Evolutionary conservation across 352 stramenopile species (phyloP).

Genomic region (Achlya hypogyna): DNA sequence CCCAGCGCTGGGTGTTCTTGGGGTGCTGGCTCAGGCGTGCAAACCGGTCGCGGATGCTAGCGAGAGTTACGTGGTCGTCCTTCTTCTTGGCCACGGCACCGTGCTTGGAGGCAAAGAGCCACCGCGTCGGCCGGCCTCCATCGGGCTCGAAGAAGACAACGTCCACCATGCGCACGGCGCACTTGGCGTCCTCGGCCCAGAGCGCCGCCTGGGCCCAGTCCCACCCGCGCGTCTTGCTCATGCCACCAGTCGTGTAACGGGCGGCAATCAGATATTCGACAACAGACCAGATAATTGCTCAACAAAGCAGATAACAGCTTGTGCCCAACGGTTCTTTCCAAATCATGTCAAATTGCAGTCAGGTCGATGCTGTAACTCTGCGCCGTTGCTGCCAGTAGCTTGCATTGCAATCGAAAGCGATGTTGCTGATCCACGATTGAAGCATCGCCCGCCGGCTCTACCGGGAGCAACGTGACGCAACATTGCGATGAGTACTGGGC

Average conservation of each 20-base stretch:
- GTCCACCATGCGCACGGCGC: constrained; percentile 32
- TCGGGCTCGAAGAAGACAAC: constrained; percentile 28
- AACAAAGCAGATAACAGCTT: too few relatives aligned
- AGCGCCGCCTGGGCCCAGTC: constrained; percentile 32
- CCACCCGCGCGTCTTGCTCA: constrained; percentile 25
- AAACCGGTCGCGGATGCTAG: constrained; percentile 41
- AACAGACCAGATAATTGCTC: too few relatives aligned
- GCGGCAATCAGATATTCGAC: too few relatives aligned
- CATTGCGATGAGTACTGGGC: too few relatives aligned
- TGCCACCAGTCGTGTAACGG: background rate
- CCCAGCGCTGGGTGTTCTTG: constrained; percentile 10
- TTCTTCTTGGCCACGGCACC: constrained; percentile 38
- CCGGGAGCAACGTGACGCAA: too few relatives aligned
- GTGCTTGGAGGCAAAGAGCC: constrained; percentile 48
- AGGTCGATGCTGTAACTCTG: too few relatives aligned
- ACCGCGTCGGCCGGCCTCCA: constrained; percentile 17
- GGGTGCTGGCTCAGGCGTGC: constrained; percentile 23
- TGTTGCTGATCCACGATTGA: too few relatives aligned
- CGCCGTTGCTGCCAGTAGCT: too few relatives aligned
- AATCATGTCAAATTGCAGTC: too few relatives aligned
- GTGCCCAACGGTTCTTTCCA: too few relatives aligned
- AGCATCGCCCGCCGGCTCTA: too few relatives aligned
- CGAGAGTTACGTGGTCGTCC: constrained; percentile 19
- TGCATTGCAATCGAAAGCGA: too few relatives aligned
- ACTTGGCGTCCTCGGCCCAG: constrained; percentile 24